phyloP scores from a whole-genome alignment of 345 rosid species.

The Moricandia arvensis region DNA sequence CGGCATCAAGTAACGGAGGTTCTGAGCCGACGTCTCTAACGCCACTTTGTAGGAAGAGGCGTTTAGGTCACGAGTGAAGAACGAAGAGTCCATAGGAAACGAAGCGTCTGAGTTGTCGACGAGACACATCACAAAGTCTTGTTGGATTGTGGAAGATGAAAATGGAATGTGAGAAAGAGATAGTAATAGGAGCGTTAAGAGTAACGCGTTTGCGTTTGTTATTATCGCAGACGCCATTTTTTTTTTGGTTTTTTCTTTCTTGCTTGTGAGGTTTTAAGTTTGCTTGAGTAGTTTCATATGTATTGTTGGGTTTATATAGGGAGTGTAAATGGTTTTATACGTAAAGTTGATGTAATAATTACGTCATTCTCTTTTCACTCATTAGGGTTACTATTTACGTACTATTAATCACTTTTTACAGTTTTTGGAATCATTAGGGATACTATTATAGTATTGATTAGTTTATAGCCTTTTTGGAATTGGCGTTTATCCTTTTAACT shows the following conservation, averaged over 20 bases:
- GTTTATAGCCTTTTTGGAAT: conserved; percentile 20
- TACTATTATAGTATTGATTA: conserved; percentile 9
- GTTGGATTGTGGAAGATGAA: conserved; percentile 36
- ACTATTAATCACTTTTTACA: conserved; percentile 2
- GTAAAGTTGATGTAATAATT: conserved; percentile 34
- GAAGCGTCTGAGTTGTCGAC: conserved; percentile 41
- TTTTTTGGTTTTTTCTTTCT: background rate
- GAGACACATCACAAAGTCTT: conserved; percentile 50
- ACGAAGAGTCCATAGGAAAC: conserved; percentile 27
- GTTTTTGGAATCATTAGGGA: conserved; percentile 19
- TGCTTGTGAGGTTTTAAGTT: conserved; percentile 2
- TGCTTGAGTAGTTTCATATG: conserved; percentile 24
- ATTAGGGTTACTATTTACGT: background rate
- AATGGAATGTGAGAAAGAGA: conserved; percentile 16
- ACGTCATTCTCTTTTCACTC: conserved; percentile 33
- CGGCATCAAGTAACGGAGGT: conserved; percentile 50
- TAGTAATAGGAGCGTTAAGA: conserved; percentile 6
- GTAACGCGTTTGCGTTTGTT: conserved; percentile 25
- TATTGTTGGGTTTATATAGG: conserved; percentile 27
- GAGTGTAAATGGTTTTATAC: conserved; percentile 10
- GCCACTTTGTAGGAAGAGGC: conserved; percentile 42
- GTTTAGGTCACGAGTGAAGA: conserved; percentile 44
- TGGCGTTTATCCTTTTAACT: background rate
- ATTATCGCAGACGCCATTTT: conserved; percentile 20
- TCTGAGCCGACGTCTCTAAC: conserved; percentile 53